Percentiles rank a stretch among this genome's conserved stretches.
Evolutionary conservation across 2,329 filamentous ascomycete genomes (phyloP).

Genomic region (Phialophora verrucosa): DNA sequence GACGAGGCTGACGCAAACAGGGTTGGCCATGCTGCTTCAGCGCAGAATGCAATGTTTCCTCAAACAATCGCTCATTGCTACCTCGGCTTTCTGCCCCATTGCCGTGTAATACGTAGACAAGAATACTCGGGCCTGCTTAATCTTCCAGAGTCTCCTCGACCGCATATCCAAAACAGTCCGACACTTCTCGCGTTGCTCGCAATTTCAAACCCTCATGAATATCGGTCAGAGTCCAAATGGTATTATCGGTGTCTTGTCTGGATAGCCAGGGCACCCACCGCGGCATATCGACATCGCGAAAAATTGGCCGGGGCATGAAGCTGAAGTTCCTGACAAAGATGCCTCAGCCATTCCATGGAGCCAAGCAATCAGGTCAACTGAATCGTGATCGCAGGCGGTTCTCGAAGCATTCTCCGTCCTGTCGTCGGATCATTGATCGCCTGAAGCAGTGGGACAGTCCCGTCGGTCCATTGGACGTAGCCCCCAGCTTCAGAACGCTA

Average conservation of each 20-base stretch:
- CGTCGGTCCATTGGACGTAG: conserved; percentile 18
- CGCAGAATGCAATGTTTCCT: neutral
- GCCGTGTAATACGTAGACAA: conserved; percentile 15
- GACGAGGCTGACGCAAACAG: neutral
- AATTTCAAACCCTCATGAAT: conserved; percentile 7
- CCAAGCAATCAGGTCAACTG: conserved; percentile 5
- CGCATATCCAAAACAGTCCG: conserved; percentile 5
- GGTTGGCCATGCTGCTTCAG: neutral
- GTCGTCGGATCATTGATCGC: conserved; percentile 2
- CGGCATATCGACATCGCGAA: neutral
- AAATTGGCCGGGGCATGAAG: conserved; percentile 5
- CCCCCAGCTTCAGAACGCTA: conserved; percentile 12
- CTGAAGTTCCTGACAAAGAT: conserved; percentile 7
- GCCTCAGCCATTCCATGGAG: conserved; percentile 10
- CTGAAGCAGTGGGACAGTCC: conserved; percentile 1
- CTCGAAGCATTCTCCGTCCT: neutral
- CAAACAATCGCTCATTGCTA: neutral
- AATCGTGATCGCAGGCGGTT: conserved; percentile 10
- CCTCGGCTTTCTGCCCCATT: conserved; percentile 20
- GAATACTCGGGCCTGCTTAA: conserved; percentile 7
- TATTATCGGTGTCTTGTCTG: conserved; percentile 19
- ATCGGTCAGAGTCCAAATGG: conserved; percentile 15
- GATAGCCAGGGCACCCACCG: conserved; percentile 10
- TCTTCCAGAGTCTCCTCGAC: conserved; percentile 12
- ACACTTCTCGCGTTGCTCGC: conserved; percentile 2